Percentiles rank a stretch among this genome's conserved stretches.
These are phyloP conservation scores for Kingdonia uniflora DNA, from an alignment of 164 flowering plant species.

Conservation along the genomic window DNA sequence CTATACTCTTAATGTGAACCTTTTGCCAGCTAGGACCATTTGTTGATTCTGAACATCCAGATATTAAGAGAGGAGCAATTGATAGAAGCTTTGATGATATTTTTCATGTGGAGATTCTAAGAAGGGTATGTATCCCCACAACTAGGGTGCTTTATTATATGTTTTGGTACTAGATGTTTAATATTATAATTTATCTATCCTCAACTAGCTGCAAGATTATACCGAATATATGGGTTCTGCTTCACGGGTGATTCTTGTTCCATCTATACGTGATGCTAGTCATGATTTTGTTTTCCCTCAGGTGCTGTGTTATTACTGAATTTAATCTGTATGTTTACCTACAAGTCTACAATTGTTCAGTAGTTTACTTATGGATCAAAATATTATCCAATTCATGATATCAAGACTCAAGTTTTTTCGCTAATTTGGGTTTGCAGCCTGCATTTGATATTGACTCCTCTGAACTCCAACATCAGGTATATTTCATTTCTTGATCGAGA, in stretches of 20 bases:
- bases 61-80: slow-evolving; percentile 59
- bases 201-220: slow-evolving; percentile 75
- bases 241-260: slow-evolving; percentile 68
- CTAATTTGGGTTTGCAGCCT: slow-evolving; percentile 55
- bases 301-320: slow-evolving; percentile 33
- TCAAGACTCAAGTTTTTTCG: background rate
- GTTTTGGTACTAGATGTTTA: background rate
- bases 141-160: background rate
- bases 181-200: background rate
- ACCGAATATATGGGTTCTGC: slow-evolving; percentile 71
- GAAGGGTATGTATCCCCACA: slow-evolving; percentile 41
- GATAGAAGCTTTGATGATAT: slow-evolving; percentile 65
- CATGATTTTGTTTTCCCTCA: slow-evolving; percentile 97
- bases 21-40: slow-evolving; percentile 87
- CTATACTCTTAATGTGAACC: background rate
- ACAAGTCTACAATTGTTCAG: too few relatives aligned
- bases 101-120: slow-evolving; percentile 57
- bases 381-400: too few relatives aligned
- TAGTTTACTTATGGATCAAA: too few relatives aligned
- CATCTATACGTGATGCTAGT: slow-evolving; percentile 84
- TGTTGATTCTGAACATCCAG: slow-evolving; percentile 92
- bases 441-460: slow-evolving; percentile 41
- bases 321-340: too few relatives aligned
- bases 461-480: slow-evolving; percentile 65
- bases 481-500: background rate